Evolutionary conservation across 2,329 filamentous ascomycete genomes (phyloP), one percentile per base, ranked within the genome.

Genomic region (Xylariaceae sp.): DNA sequence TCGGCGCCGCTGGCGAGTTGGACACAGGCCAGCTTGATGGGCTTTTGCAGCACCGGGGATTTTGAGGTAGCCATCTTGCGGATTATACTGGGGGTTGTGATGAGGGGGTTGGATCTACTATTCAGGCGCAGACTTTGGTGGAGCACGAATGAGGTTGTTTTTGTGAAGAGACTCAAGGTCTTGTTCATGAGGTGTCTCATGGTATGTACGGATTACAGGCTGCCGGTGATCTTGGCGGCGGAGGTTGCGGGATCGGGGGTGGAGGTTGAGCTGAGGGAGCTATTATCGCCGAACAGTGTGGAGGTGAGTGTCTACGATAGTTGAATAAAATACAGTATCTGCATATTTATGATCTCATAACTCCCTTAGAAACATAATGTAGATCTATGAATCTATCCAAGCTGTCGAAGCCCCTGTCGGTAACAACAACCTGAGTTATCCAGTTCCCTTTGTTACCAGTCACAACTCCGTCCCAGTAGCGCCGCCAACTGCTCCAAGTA

Each of bases 1-100:
- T 96, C 90, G 65, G 88, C 76, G 62, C 89, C 89, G 62, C 88
- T 87, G 59, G 90, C 87, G 39, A 96, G 83, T 76, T 96, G 92
- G 64, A 96, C 81, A 68, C 92, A 83, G 39, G 90, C 89, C 51
- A 96, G 81, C 76, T 89, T 92, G 70, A 95, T 79, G 45, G 88
- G 86, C 73, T 89, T 82, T 75, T 88, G 88, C 62, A 96, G 83
- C 54, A 92, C 72, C 35, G 74, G 70, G 15, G 71, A 64, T 61
- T 71, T 65, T 53, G 66, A 63, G 47, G 67, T 67, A 1, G 69
- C 64, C 67, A 71, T 71, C 11, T 62, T 66, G 62, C 67, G 66
- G 9, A 57, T 49, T 23, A 59, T 18, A 53, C 53, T 41, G 23
- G 58, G 57, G 23, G 37, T 57, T 35, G 52, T 53, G 53, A 61